These are phyloP conservation scores for Irpex sp. DNA, from an alignment of 1,284 basidiomycete genomes.

Conservation along the genomic window DNA sequence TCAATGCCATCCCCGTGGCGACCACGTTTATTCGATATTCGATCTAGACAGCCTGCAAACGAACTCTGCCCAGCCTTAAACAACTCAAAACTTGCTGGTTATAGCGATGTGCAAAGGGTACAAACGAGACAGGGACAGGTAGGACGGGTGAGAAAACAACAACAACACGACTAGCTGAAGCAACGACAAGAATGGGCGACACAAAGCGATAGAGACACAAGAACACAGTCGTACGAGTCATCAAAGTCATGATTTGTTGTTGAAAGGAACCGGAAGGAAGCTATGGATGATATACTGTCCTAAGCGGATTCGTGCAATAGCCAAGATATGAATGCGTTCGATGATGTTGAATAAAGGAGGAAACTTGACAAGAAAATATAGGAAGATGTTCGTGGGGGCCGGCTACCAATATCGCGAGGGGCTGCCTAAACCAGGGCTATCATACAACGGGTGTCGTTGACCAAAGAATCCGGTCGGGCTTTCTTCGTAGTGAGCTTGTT, in stretches of 20 bases:
- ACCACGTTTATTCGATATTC: too few relatives aligned
- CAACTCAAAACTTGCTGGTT: too few relatives aligned
- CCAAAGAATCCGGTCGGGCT: conserved; percentile 10
- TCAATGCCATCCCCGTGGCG: too few relatives aligned
- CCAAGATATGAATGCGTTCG: not conserved
- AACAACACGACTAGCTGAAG: conserved; percentile 9
- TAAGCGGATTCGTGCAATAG: not conserved
- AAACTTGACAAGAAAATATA: not conserved
- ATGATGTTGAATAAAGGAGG: not conserved
- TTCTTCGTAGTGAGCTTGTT: conserved; percentile 3
- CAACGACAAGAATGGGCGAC: conserved; percentile 7
- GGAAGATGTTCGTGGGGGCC: not conserved
- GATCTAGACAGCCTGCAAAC: too few relatives aligned
- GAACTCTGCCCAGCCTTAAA: too few relatives aligned
- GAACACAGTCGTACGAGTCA: not conserved
- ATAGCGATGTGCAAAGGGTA: not conserved
- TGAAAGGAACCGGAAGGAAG: not conserved
- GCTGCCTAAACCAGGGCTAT: conserved; percentile 46
- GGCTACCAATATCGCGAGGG: conserved; percentile 32
- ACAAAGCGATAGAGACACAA: conserved; percentile 11
- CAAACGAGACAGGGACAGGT: not conserved
- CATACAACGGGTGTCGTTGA: conserved; percentile 43
- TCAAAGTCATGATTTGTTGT: not conserved
- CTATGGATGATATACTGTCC: not conserved
- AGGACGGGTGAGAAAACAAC: not conserved